These are phyloP conservation scores for Aspergillus sojae DNA, from an alignment of 2,329 filamentous ascomycete species.

Conservation along the genomic window DNA sequence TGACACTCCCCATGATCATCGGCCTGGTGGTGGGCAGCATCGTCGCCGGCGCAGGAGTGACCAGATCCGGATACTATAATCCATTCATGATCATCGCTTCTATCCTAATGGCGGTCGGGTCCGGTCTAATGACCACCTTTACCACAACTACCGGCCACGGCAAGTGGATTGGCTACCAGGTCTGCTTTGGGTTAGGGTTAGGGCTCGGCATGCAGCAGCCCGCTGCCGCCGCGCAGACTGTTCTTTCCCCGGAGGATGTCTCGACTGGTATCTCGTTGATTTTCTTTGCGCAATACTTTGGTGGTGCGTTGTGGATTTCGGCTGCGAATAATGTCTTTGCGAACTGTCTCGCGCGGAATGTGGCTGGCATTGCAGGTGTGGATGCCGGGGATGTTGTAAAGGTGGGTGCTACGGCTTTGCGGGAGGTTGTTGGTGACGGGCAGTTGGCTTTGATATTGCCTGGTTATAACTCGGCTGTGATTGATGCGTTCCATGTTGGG, in stretches of 20 bases:
- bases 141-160: not conserved
- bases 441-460: conserved; percentile 27
- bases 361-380: conserved; percentile 10
- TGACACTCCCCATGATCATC: conserved; percentile 2
- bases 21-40: not conserved
- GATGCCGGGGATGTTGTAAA: not conserved
- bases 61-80: conserved; percentile 13
- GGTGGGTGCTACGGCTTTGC: conserved; percentile 9
- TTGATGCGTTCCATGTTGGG: conserved; percentile 8
- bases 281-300: conserved; percentile 40
- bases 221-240: conserved; percentile 9
- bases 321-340: conserved; percentile 16
- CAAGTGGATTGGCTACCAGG: conserved; percentile 13
- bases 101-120: conserved; percentile 1
- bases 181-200: conserved; percentile 10
- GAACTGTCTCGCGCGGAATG: not conserved
- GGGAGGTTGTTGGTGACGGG: conserved; percentile 6
- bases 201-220: conserved; percentile 7
- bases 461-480: conserved; percentile 14
- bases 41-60: not conserved
- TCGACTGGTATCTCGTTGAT: conserved; percentile 38
- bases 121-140: conserved; percentile 10
- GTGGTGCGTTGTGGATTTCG: conserved; percentile 40
- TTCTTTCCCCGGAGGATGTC: conserved; percentile 33
- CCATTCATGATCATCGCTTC: conserved; percentile 8